Percentiles rank a stretch among this genome's conserved stretches.
phyloP scores from a whole-genome alignment of 192 early-diverging fungal genomes.

The Entomortierella chlamydospora region DNA sequence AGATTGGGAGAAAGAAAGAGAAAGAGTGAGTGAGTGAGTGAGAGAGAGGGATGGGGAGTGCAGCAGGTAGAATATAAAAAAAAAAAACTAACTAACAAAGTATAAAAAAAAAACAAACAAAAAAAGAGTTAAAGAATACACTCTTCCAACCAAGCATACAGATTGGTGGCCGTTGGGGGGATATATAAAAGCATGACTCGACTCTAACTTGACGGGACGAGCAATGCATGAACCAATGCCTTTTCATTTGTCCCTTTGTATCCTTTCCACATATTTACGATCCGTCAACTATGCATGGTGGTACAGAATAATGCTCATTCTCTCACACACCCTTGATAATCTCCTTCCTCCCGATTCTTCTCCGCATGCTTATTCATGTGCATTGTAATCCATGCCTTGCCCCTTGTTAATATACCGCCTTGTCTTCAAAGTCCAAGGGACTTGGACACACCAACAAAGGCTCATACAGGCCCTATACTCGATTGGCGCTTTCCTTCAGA shows the following conservation, averaged over 20 bases:
- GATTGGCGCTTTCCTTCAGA: slow-evolving; percentile 34
- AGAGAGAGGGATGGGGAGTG: too few species aligned
- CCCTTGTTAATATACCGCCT: not conserved
- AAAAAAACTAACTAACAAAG: too few species aligned
- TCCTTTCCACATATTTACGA: not conserved
- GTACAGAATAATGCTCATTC: not conserved
- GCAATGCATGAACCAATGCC: too few species aligned
- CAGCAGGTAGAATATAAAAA: too few species aligned
- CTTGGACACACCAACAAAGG: slow-evolving; percentile 46
- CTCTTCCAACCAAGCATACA: too few species aligned
- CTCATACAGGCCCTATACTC: slow-evolving; percentile 48
- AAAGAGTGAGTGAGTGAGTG: too few species aligned
- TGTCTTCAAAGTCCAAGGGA: slow-evolving; percentile 21
- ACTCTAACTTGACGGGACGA: not conserved
- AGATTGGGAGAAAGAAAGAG: too few species aligned
- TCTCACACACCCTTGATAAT: not conserved
- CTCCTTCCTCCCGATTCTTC: not conserved
- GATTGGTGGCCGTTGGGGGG: too few species aligned
- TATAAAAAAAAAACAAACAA: too few species aligned
- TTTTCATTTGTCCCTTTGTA: not conserved
- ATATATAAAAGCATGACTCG: too few species aligned
- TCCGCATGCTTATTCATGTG: not conserved
- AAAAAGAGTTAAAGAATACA: too few species aligned
- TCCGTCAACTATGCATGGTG: not conserved
- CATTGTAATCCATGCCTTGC: not conserved